Conservation (phyloP, 805 yeast genomes). For the Ogataea nitratoaversa region DNA sequence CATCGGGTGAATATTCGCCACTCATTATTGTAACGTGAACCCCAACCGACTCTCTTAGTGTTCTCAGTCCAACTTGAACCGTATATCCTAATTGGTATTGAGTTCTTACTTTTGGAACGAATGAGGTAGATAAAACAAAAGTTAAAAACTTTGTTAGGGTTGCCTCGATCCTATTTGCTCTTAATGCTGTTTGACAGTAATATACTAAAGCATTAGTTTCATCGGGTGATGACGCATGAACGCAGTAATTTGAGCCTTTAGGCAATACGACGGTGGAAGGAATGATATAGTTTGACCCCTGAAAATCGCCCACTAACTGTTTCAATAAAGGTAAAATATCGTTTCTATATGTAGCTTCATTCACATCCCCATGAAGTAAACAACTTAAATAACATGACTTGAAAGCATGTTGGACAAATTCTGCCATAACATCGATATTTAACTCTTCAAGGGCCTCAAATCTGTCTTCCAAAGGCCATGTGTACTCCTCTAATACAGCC, state of each 20-base stretch:
- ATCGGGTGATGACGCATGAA: constrained; percentile 39
- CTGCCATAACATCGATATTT: constrained; percentile 32
- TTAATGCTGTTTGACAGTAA: constrained; percentile 54
- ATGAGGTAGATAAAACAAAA: constrained; percentile 40
- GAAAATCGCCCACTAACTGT: constrained; percentile 10
- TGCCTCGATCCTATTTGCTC: constrained; percentile 32
- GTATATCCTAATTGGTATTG: constrained; percentile 60
- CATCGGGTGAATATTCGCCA: constrained; percentile 37
- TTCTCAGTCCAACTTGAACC: constrained; percentile 52
- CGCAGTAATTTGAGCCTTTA: constrained; percentile 32
- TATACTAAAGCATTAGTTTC: constrained; percentile 48
- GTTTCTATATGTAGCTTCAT: constrained; percentile 1
- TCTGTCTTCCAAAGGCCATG: constrained; percentile 53
- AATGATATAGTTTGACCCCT: constrained; percentile 8
- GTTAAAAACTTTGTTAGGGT: constrained; percentile 45
- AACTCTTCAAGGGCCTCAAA: constrained; percentile 51
- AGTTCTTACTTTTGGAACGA: constrained; percentile 46
- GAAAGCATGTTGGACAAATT: constrained; percentile 29
- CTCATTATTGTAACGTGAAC: constrained; percentile 56
- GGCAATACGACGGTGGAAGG: constrained; percentile 39
- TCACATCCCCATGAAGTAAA: constrained; percentile 49
- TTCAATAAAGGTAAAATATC: constrained; percentile 10
- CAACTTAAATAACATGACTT: constrained; percentile 33
- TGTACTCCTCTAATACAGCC: constrained; percentile 50
- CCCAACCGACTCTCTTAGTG: constrained; percentile 51